Evolutionary conservation across 2,329 filamentous ascomycete genomes (phyloP), one percentile per base, ranked within the genome.

Genomic region (Sporothrix pseudoabietina): DNA sequence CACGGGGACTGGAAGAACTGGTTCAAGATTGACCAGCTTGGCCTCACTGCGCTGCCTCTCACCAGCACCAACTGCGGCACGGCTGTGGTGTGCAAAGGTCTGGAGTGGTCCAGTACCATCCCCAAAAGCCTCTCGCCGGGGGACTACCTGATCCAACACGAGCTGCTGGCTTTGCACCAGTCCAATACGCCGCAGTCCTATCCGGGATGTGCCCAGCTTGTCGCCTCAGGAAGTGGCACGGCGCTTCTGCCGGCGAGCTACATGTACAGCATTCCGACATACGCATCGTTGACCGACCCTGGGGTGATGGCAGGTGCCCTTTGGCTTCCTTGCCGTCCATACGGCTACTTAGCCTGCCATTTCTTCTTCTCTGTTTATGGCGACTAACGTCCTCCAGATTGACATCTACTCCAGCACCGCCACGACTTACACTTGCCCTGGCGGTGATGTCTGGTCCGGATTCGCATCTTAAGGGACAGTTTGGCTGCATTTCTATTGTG

Each of bases 11-110:
- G 83, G 84, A 41, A 84, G 77, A 82, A 82, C 71, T 89, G 87
- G 87, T 89, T 88, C 83, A 88, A 88, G 82, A 87, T 89, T 75
- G 85, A 87, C 76, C 82, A 88, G 77, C 82, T 83, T 78, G 87
- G 78, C 69, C 76, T 79, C 72, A 73, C 72, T 52, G 75, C 75
- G 19, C 77, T 75, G 73, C 77, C 75, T 54, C 75, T 78, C 22
- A 76, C 78, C 10, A 75, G 77, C 71, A 77, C 76, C 73, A 78
- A 77, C 75, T 87, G 85, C 85, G 85, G 83, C 16, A 85, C 84
- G 0, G 85, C 83, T 1, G 74, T 82, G 7, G 83, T 88, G 71
- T 77, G 81, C 44, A 81, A 83, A 74, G 83, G 82, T 9, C 77
- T 78, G 71, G 78, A 84, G 73, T 88, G 84, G 83, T 85, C 84